Evolutionary conservation across 257 asterid species (phyloP), one percentile per base, ranked within the genome.

Genomic region (Solanum neorickii): DNA sequence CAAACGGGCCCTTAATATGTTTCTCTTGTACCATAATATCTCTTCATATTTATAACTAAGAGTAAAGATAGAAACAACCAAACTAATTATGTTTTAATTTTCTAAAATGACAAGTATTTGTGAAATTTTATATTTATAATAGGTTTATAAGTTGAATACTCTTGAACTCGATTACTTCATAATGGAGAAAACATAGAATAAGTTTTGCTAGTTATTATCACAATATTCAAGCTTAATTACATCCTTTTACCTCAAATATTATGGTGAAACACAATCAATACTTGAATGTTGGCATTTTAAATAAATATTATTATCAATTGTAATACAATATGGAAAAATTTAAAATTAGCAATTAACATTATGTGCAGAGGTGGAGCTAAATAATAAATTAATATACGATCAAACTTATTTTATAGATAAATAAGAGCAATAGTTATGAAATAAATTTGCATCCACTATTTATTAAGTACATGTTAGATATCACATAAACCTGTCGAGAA

Each of bases 361-460:
- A 6, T 35, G 6, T 7, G 6, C 1, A 27, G 35, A 13, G 21
- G 21, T 21, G 18, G 10, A 66, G 37, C 18, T 66, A 66, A 25
- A 6, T 20, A 12, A 0, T 27, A 66, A 3, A 29, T 23, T 23
- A 15, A 68, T 68, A 68, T 13, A 68, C 10, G 6, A 2, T 29
- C 23, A 29, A 29, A 13, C 9, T 68, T 68, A 68, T 27, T 68
- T 14, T 68, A 29, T 27, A 12, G 0, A 25, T 13, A 27, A 6
- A 27, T 27, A 27, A 37, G 9, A 68, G 39, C 15, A 27, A 33
- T 27, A 68, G 21, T 13, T 27, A 27, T 68, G 7, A 6, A 68
- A 13, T 7, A 27, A 66, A 3, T 25, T 0, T 27, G 39, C 5
- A 29, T 68, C 21, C 3, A 0, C 39, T 0, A 6, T 4, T 27